phyloP scores from a whole-genome alignment of 345 rosid genomes.

The Cardamine occulta region DNA sequence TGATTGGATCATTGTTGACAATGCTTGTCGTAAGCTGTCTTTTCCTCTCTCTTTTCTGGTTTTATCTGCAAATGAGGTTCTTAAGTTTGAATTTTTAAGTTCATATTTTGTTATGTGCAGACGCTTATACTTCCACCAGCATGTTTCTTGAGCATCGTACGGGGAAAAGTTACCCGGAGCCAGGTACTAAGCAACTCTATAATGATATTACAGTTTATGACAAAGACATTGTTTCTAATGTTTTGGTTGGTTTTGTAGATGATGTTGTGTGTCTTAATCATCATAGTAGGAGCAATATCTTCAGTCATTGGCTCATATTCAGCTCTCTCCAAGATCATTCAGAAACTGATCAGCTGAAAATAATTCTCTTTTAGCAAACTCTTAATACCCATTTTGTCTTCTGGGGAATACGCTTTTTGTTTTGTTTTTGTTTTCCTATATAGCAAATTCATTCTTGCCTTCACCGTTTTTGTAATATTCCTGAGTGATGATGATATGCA shows the following conservation, averaged over 20 bases:
- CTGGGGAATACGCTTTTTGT: conserved; percentile 3
- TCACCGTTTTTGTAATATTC: conserved; percentile 28
- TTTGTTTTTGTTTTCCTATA: background rate
- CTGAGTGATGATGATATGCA: conserved; percentile 29
- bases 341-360: conserved; percentile 51
- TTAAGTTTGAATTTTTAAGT: background rate
- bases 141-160: conserved; percentile 79
- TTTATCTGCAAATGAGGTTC: background rate
- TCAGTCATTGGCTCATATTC: conserved; percentile 72
- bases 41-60: background rate
- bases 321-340: conserved; percentile 66
- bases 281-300: conserved; percentile 68
- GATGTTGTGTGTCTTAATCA: conserved; percentile 56
- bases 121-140: conserved; percentile 87
- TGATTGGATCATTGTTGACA: conserved; percentile 90
- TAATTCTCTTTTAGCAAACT: conserved; percentile 1
- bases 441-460: conserved; percentile 39
- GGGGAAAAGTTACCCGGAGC: conserved; percentile 51
- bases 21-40: conserved; percentile 84
- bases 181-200: conserved; percentile 55
- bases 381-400: conserved; percentile 47
- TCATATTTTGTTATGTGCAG: conserved; percentile 47
- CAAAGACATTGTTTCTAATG: conserved; percentile 3
- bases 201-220: conserved; percentile 3
- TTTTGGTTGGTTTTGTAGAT: conserved; percentile 46